Percentiles rank a stretch among this genome's conserved stretches.
These are phyloP conservation scores for Pyrenophora teres DNA, from an alignment of 2,329 filamentous ascomycete genomes.

Conservation along the genomic window DNA sequence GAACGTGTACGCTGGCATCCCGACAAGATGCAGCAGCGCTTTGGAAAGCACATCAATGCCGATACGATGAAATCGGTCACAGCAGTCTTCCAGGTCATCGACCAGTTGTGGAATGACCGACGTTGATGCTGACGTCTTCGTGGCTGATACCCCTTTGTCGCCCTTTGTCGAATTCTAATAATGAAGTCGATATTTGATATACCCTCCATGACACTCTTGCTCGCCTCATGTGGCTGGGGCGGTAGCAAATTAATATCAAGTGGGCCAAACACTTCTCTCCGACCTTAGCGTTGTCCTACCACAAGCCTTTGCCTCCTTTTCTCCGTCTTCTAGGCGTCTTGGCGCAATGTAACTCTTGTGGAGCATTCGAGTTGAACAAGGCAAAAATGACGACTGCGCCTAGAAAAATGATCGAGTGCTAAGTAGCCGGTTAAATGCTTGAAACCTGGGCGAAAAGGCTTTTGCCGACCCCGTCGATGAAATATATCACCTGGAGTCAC, in stretches of 20 bases:
- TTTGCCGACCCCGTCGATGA: slow-evolving; percentile 16
- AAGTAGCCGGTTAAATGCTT: slow-evolving; percentile 38
- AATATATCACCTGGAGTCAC: slow-evolving; percentile 11
- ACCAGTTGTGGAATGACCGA: slow-evolving; percentile 73
- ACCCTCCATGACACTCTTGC: background rate
- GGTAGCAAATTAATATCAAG: slow-evolving; percentile 5
- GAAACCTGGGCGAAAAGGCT: slow-evolving; percentile 22
- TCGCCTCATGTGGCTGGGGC: background rate
- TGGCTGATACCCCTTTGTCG: background rate
- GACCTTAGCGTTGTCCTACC: slow-evolving; percentile 7
- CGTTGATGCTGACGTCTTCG: slow-evolving; percentile 7
- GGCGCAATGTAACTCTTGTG: slow-evolving; percentile 18
- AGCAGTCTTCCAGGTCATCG: slow-evolving; percentile 87
- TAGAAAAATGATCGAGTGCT: slow-evolving; percentile 7
- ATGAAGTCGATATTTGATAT: background rate
- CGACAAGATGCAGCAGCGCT: slow-evolving; percentile 92
- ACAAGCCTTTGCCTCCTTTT: background rate
- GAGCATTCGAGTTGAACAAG: background rate
- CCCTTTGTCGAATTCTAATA: background rate
- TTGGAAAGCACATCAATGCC: slow-evolving; percentile 72
- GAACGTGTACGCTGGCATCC: slow-evolving; percentile 96
- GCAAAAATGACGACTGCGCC: slow-evolving; percentile 2
- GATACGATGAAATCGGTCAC: slow-evolving; percentile 79
- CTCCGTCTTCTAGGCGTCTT: slow-evolving; percentile 1
- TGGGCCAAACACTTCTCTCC: background rate